Evolutionary conservation across 192 early-diverging fungal genomes (phyloP), one percentile per base, ranked within the genome.

Genomic region (Phycomyces blakesleeanus): DNA sequence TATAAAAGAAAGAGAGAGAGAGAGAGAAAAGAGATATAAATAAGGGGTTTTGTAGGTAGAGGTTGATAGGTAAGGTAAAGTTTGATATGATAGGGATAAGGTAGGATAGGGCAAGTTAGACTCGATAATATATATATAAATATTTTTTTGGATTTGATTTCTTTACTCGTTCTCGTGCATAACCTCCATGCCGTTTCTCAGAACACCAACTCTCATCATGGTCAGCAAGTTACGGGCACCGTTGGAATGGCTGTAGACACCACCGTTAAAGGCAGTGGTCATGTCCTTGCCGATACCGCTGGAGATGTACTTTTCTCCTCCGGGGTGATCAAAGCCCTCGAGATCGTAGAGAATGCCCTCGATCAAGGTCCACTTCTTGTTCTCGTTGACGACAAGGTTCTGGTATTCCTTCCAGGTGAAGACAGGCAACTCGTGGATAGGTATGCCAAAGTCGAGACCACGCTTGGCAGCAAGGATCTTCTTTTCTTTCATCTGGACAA

Each of bases 221-320:
- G 84, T 81, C 81, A 93, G 74, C 57, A 97, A 75, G 75, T 93
- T 90, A 49, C 91, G 78, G 2, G 94, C 94, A 27, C 90, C 92
- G 62, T 93, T 96, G 67, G 87, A 84, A 71, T 97, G 95, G 68
- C 89, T 78, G 74, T 97, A 95, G 15, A 96, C 81, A 54, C 89
- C 92, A 20, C 95, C 94, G 61, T 96, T 91, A 79, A 96, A 96
- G 2, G 89, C 79, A 14, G 76, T 80, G 8, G 94, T 93, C 68
- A 88, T 85, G 67, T 97, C 92, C 71, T 90, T 89, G 63, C 95
- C 95, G 34, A 95, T 78, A 26, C 76, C 83, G 57, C 78, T 74
- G 24, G 80, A 77, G 63, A 96, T 75, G 64, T 89, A 85, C 18
- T 81, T 83, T 40, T 74, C 69, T 61, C 93, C 95, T 63, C 95